Evolutionary conservation across 306 rosid species (phyloP).

Genomic region (Echinosophora koreensis): DNA sequence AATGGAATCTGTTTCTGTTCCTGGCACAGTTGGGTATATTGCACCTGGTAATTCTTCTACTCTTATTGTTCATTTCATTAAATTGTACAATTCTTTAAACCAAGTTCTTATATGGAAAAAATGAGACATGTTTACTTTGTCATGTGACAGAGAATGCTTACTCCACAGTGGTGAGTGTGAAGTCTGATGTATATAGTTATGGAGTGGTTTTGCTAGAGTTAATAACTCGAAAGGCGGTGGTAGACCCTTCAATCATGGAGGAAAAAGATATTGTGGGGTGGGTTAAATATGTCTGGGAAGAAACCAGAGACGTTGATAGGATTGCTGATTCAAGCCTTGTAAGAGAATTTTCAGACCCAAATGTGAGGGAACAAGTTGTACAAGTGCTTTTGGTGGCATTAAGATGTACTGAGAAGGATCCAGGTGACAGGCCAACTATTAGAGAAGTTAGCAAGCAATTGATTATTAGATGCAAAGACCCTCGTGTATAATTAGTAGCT

Average conservation of each 20-base stretch:
- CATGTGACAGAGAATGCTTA: conserved; percentile 58
- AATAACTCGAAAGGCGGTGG: conserved; percentile 41
- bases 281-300: conserved; percentile 51
- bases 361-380: conserved; percentile 51
- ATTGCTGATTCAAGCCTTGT: conserved; percentile 54
- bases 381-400: conserved; percentile 52
- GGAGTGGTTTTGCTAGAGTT: no score
- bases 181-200: conserved; percentile 33
- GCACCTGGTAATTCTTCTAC: conserved; percentile 62
- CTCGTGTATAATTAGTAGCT: no score
- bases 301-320: conserved; percentile 42
- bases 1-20: conserved; percentile 36
- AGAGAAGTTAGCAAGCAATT: conserved; percentile 54
- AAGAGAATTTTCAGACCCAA: conserved; percentile 50
- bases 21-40: conserved; percentile 64
- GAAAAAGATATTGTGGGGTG: conserved; percentile 52
- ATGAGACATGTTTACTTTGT: background rate
- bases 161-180: conserved; percentile 41
- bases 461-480: background rate
- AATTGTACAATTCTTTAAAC: no score
- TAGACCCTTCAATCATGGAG: conserved; percentile 53
- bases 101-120: background rate
- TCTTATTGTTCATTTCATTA: no score
- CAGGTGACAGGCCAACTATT: conserved; percentile 55
- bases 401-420: conserved; percentile 57